Conservation (phyloP, 352 stramenopile genomes). For the Phytophthora sansomeana region DNA sequence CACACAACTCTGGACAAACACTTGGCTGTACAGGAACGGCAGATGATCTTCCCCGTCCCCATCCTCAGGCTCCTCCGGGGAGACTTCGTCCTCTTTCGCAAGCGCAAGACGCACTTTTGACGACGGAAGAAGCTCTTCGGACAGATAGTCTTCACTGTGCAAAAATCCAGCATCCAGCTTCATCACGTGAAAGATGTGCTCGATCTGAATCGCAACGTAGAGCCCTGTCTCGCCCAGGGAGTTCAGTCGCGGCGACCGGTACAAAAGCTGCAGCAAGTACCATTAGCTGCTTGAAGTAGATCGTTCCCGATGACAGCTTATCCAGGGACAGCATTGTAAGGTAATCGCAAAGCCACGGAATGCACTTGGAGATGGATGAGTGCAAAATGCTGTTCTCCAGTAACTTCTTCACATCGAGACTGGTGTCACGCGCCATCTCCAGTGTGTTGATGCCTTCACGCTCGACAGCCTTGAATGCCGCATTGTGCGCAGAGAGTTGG, state of each 20-base stretch:
- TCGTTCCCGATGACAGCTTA: slow-evolving; percentile 53
- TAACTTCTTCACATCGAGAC: slow-evolving; percentile 55
- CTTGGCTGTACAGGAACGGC: slow-evolving; percentile 73
- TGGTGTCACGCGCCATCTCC: slow-evolving; percentile 38
- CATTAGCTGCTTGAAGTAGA: slow-evolving; percentile 60
- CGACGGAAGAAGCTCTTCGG: slow-evolving; percentile 26
- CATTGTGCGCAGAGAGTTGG: slow-evolving; percentile 46
- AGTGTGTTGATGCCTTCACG: slow-evolving; percentile 60
- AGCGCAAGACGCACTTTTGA: slow-evolving; percentile 25
- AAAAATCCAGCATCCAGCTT: slow-evolving; percentile 36
- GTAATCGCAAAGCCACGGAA: slow-evolving; percentile 76
- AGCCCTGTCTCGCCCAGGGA: slow-evolving; percentile 59
- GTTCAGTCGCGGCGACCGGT: slow-evolving; percentile 54
- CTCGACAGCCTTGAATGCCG: slow-evolving; percentile 57
- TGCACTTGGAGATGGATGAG: slow-evolving; percentile 57
- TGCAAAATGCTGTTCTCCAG: slow-evolving; percentile 55
- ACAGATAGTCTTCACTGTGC: slow-evolving; percentile 18
- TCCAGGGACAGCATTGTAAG: slow-evolving; percentile 67
- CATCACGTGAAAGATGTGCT: slow-evolving; percentile 61
- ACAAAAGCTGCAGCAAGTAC: slow-evolving; percentile 49
- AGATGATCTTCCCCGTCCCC: slow-evolving; percentile 43
- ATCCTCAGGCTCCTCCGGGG: slow-evolving; percentile 8
- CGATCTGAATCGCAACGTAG: slow-evolving; percentile 68
- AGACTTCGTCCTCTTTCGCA: slow-evolving; percentile 6
- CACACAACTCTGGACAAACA: slow-evolving; percentile 75